Evolutionary conservation across 768 basidiomycete genomes (phyloP), one percentile per base, ranked within the genome.

Genomic region (Termitomyces sp.): DNA sequence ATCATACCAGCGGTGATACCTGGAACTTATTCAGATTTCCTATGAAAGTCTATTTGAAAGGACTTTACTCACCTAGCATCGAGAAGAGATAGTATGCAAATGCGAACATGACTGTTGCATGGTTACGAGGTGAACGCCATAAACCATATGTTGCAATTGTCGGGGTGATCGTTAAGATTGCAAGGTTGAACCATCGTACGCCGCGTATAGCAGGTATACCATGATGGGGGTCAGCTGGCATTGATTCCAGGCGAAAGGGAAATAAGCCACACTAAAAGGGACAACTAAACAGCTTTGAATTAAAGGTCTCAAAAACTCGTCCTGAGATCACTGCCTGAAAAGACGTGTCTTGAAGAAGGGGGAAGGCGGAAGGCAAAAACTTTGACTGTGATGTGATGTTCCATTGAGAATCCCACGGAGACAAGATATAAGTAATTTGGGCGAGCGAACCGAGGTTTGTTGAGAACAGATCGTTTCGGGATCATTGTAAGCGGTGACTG

Each of bases 41-140:
- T 45, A 54, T 32, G 42, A 56, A 61, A 60, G 54, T 48, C 57
- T 55, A 38, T 56, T 53, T 58, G 47, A 55, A 55, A 56, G 57
- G 40, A 53, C 33, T 47, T 7, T 33, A 58, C 77, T 66, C 69
- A 85, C 92, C 89, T 60, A 94, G 75, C 81, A 94, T 92, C n/a
- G 90, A 90, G 72, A 88, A 89, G 62, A 87, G 73, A 76, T 94
- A 96, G 76, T 92, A 95, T 18, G 79, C 65, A 28, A 81, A 69
- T 18, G 84, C 73, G 73, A 86, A 94, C 9, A 82, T 52, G 26
- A 75, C 65, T 0, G 94, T 96, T 66, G 78, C 72, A 51, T 65
- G 67, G 55, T 76, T 71, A 43, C 77, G 63, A 50, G 75, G 70
- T 9, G 82, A 82, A 24, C 63, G 65, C 12, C 82, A 77, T 51